Evolutionary conservation across 2,329 filamentous ascomycete species (phyloP).

Genomic region (Diaporthe ampelina): DNA sequence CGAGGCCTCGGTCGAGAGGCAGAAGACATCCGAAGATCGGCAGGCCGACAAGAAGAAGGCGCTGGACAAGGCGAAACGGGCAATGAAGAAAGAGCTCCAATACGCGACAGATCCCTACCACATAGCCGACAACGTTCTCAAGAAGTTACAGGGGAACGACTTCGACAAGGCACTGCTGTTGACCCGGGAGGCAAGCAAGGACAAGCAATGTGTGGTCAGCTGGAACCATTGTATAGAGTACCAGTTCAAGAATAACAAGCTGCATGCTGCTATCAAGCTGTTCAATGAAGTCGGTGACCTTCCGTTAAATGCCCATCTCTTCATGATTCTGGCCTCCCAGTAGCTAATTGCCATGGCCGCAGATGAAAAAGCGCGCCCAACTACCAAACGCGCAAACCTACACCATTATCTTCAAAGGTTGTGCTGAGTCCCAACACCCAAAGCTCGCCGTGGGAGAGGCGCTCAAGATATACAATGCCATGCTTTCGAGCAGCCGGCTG

Average conservation of each 20-base stretch:
- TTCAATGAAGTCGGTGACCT: constrained; percentile 81
- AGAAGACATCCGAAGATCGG: constrained; percentile 43
- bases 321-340: constrained; percentile 6
- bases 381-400: constrained; percentile 86
- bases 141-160: constrained; percentile 70
- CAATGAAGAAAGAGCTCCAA: constrained; percentile 65
- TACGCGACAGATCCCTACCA: constrained; percentile 79
- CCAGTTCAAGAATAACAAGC: constrained; percentile 70
- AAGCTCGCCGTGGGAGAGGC: constrained; percentile 76
- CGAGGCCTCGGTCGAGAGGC: constrained; percentile 21
- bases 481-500: constrained; percentile 74
- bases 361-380: constrained; percentile 96
- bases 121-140: constrained; percentile 76
- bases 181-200: constrained; percentile 77
- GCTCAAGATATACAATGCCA: constrained; percentile 81
- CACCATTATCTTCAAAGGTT: constrained; percentile 84
- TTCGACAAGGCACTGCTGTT: constrained; percentile 77
- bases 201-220: constrained; percentile 76
- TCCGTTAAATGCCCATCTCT: neutral
- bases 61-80: constrained; percentile 42
- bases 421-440: constrained; percentile 71
- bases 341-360: constrained; percentile 42
- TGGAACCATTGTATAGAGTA: constrained; percentile 92
- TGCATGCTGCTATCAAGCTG: constrained; percentile 79
- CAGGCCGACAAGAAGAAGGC: constrained; percentile 50